A percentile compares a stretch with the other conserved stretches of the same genome.
These are phyloP conservation scores for Neurospora sp. DNA, from an alignment of 495 filamentous ascomycete genomes.

Conservation along the genomic window DNA sequence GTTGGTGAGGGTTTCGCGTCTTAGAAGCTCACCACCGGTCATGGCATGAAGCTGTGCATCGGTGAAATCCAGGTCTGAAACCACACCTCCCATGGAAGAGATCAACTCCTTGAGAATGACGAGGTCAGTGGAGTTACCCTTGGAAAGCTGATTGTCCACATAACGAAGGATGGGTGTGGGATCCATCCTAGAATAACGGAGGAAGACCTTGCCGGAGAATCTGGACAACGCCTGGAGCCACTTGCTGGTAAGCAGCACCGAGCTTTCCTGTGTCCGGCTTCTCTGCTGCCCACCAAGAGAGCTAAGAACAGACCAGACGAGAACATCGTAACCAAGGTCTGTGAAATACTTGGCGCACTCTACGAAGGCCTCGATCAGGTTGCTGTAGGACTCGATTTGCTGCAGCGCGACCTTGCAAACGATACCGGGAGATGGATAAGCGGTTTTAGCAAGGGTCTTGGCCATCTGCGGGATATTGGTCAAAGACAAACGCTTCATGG, in stretches of 20 bases:
- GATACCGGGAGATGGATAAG: constrained; percentile 77
- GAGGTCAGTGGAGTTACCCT: constrained; percentile 74
- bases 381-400: constrained; percentile 86
- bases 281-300: constrained; percentile 64
- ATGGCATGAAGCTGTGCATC: constrained; percentile 78
- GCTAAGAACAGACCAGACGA: constrained; percentile 80
- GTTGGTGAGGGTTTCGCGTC: constrained; percentile 65
- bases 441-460: constrained; percentile 74
- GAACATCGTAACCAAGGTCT: constrained; percentile 80
- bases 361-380: constrained; percentile 84
- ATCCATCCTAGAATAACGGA: constrained; percentile 71
- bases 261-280: constrained; percentile 67
- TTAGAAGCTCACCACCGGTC: constrained; percentile 72
- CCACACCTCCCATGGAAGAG: constrained; percentile 83
- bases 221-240: constrained; percentile 80
- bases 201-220: constrained; percentile 83
- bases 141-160: constrained; percentile 69
- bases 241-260: constrained; percentile 72
- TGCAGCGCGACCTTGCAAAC: constrained; percentile 79
- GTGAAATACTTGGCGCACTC: constrained; percentile 92
- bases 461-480: constrained; percentile 81
- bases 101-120: constrained; percentile 84
- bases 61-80: constrained; percentile 73
- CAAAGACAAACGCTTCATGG: constrained; percentile 74
- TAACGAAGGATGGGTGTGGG: constrained; percentile 80